Evolutionary conservation across 345 rosid species (phyloP).

Genomic region (Bruguiera parviflora): DNA sequence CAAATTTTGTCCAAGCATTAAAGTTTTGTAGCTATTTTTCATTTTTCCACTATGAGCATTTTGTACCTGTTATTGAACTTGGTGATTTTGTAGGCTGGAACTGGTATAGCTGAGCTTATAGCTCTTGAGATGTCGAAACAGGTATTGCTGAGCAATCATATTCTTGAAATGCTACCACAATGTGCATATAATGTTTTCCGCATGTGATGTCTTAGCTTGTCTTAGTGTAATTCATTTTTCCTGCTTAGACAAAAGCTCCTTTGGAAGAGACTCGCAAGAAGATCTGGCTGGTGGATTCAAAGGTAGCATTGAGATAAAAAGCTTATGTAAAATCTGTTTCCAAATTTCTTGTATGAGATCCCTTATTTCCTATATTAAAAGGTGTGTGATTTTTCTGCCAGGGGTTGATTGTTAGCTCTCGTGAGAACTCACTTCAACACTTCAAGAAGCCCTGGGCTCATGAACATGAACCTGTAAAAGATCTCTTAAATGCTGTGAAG

Average conservation of each 20-base stretch:
- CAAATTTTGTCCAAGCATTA: too few relatives aligned
- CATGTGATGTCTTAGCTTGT: too few relatives aligned
- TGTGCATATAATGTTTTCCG: background rate
- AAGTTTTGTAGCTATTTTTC: too few relatives aligned
- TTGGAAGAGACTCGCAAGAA: slow-evolving; percentile 78
- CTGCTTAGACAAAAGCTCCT: slow-evolving; percentile 46
- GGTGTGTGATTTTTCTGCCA: slow-evolving; percentile 10
- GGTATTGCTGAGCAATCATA: slow-evolving; percentile 34
- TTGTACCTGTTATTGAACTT: too few relatives aligned
- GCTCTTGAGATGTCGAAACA: slow-evolving; percentile 88
- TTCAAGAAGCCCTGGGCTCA: slow-evolving; percentile 97
- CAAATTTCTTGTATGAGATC: background rate
- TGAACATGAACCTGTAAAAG: slow-evolving; percentile 67
- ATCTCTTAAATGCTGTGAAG: slow-evolving; percentile 67
- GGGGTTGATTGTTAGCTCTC: slow-evolving; percentile 78
- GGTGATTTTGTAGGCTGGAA: slow-evolving; percentile 73
- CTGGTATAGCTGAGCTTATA: slow-evolving; percentile 95
- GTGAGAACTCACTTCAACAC: slow-evolving; percentile 74
- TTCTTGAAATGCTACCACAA: background rate
- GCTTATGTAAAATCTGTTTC: background rate
- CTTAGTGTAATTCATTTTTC: background rate
- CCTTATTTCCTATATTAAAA: slow-evolving; percentile 1
- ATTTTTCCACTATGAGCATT: too few relatives aligned
- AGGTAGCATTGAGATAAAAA: slow-evolving; percentile 37
- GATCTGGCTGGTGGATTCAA: slow-evolving; percentile 94